phyloP scores from a whole-genome alignment of 768 basidiomycete genomes.

The Infundibulicybe gibba region DNA sequence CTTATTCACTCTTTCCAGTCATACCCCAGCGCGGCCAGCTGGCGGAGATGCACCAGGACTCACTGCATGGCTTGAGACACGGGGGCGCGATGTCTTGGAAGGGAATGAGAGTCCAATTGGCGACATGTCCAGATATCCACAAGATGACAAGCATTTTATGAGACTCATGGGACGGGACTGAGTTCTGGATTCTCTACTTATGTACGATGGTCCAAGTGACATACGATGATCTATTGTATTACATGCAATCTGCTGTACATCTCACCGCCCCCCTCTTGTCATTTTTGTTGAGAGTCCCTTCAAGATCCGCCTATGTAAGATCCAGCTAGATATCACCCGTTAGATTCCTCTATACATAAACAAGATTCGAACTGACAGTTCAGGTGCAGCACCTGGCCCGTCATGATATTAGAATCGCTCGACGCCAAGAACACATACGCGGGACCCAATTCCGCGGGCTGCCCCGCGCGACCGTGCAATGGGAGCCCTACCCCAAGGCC shows the following conservation, averaged over 20 bases:
- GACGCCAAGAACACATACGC: constrained; percentile 54
- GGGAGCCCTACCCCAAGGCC: constrained; percentile 42
- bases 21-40: constrained; percentile 62
- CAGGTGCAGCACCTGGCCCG: constrained; percentile 31
- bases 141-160: constrained; percentile 60
- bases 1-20: constrained; percentile 58
- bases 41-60: constrained; percentile 42
- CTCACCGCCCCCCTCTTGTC: too few species aligned
- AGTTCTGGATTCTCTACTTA: too few species aligned
- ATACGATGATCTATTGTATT: not conserved
- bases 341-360: not conserved
- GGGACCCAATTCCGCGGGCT: constrained; percentile 35
- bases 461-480: constrained; percentile 30
- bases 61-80: constrained; percentile 54
- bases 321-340: not conserved
- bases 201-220: too few species aligned
- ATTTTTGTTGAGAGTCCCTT: not conserved
- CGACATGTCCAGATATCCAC: constrained; percentile 62
- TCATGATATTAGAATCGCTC: constrained; percentile 34
- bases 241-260: not conserved
- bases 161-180: constrained; percentile 23
- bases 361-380: constrained; percentile 19
- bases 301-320: constrained; percentile 2
- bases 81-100: constrained; percentile 43
- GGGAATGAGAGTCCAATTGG: constrained; percentile 66